These are phyloP conservation scores for Kodamaea leandrae DNA, from an alignment of 805 yeast genomes.

Conservation along the genomic window DNA sequence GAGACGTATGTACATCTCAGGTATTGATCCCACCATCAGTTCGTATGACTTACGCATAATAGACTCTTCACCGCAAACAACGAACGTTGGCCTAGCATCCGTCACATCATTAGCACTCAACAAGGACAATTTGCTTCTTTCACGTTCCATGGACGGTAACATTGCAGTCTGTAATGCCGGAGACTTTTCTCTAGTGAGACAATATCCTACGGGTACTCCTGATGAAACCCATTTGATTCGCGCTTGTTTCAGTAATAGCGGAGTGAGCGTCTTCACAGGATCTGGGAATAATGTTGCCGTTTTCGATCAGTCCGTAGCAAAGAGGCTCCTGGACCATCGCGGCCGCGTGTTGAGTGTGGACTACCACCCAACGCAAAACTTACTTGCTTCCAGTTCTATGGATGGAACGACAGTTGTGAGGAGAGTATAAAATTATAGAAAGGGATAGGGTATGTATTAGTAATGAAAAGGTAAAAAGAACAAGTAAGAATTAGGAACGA, in stretches of 20 bases:
- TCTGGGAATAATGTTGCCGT: constrained; percentile 60
- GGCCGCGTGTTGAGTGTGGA: constrained; percentile 64
- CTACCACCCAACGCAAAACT: constrained; percentile 43
- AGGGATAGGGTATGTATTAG: background rate
- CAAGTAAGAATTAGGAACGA: too few species aligned
- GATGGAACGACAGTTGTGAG: constrained; percentile 54
- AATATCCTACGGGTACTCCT: constrained; percentile 5
- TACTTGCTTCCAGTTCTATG: constrained; percentile 48
- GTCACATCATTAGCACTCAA: constrained; percentile 56
- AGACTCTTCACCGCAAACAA: constrained; percentile 20
- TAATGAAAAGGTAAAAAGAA: too few species aligned
- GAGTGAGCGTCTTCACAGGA: constrained; percentile 50
- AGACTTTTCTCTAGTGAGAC: background rate
- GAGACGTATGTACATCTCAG: constrained; percentile 54
- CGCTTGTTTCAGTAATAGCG: constrained; percentile 44
- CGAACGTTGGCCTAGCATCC: constrained; percentile 32
- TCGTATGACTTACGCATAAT: constrained; percentile 57
- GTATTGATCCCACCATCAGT: constrained; percentile 62
- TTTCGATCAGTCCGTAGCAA: constrained; percentile 37
- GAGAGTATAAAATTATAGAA: background rate
- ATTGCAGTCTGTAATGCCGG: background rate
- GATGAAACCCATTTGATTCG: constrained; percentile 52
- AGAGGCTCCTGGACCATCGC: constrained; percentile 56
- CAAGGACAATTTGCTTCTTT: constrained; percentile 43
- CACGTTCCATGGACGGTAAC: constrained; percentile 56